Evolutionary conservation across 192 early-diverging fungal genomes (phyloP), one percentile per base, ranked within the genome.

Genomic region (Helicostylum pulchrum): DNA sequence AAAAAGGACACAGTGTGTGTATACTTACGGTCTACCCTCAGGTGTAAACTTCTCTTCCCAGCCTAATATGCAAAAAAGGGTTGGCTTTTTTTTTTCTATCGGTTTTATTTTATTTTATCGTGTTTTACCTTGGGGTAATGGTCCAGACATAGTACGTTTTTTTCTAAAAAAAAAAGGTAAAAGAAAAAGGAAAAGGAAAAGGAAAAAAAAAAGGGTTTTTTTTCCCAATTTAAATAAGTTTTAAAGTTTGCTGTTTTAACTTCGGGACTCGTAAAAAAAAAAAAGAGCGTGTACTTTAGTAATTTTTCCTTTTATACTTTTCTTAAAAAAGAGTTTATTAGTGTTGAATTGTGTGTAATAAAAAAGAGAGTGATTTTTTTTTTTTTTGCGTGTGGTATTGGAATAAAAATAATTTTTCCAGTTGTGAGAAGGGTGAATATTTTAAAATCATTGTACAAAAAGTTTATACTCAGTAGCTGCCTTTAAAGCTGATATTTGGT

Each of bases 401-500:
- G 5, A n/a, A 6, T 49, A 26, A n/a, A n/a, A n/a, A n/a, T 26
- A 2, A 2, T 26, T 26, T 26, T 26, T 26, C n/a, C n/a, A n/a
- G 11, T 46, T 26, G n/a, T 26, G 26, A 2, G 26, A 26, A 2
- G 26, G 26, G 26, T n/a, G n/a, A n/a, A 26, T 26, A 26, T 26
- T 26, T 26, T 26, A 26, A 11, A 23, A 45, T 60, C 44, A 49
- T 61, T 61, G 26, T 43, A 61, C 45, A 61, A 23, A 46, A 31
- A 49, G 47, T 49, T 46, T 49, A 34, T 61, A 61, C 45, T 49
- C 45, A 31, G 60, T 49, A 15, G 47, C 44, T 15, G 90, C 87
- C 57, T 82, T 77, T 20, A 92, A 74, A 39, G 79, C 79, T 32
- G 85, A 79, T 47, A 91, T 88, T 73, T 94, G 89, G 53, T 89